Base-by-base conservation (phyloP, 768 basidiomycete species). In the Arthromyces matolae region DNA sequence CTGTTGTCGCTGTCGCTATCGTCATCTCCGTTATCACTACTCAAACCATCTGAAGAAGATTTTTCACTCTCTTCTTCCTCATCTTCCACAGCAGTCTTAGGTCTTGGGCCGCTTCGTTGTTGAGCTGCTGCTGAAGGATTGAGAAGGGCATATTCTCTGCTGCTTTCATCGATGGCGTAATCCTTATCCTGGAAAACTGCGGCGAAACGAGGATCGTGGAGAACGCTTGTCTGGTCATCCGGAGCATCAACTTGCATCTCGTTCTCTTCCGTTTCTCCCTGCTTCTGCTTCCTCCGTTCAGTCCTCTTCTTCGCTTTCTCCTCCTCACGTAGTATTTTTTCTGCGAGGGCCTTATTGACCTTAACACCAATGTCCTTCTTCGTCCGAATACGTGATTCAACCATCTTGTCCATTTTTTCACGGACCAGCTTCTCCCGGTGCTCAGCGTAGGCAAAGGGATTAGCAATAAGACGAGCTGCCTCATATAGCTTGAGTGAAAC, bases 361-460 rank as follows among this genome's bases (percentile, higher is more conserved):
- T 90, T 93, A 63, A 80, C 82, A 42, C 75, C 81, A 41, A 62
- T 61, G 29, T 83, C 78, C 65, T 92, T 93, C 66, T 79, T 80
- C 32, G 89, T 71, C 12, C 96, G 83, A 64, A 99, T 98, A 37
- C 96, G 80, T 9, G 83, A 88, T 67, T 98, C 94, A 0, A 91
- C 85, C 73, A 96, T 79, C 66, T 93, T 93, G 49, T 93, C 93
- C 71, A 99, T 81, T 66, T 93, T 92, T 60, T 91, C 86, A 42
- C 80, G 79, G 44, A 97, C 78, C 61, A 92, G 70, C 60, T 84
- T 86, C 65, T 95, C 93, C 53, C 93, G 86, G 65, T 97, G 85
- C 61, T 99, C 96, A 32, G 84, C 84, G 64, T 98, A 97, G 8
- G 86, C 92, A 63, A 92, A 94, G 2, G 96, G 96, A 71, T 98